Evolutionary conservation across 331 rosid species (phyloP).

Genomic region (Acacia concinna): DNA sequence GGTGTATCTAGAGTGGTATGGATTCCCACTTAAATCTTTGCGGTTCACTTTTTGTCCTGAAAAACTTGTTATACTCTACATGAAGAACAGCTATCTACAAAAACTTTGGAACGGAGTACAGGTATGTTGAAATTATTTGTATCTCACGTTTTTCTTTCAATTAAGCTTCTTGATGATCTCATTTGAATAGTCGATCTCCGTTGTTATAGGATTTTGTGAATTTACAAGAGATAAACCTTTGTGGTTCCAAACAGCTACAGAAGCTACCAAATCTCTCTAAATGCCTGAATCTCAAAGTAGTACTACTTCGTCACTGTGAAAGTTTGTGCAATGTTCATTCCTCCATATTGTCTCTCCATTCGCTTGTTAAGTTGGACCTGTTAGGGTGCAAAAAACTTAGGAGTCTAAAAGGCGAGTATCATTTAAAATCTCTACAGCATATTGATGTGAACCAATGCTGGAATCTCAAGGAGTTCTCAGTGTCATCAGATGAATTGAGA

Average conservation of each 20-base stretch:
- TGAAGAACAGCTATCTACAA: not conserved
- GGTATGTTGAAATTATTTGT: not conserved
- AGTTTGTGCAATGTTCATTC: not conserved
- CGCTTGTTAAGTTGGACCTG: not conserved
- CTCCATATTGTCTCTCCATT: not conserved
- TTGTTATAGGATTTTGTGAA: not conserved
- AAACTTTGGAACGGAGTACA: not conserved
- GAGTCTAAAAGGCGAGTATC: not conserved
- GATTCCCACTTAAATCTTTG: not conserved
- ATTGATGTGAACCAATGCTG: accelerated
- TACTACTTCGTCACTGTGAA: accelerated
- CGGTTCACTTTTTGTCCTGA: not conserved
- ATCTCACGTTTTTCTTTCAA: not conserved
- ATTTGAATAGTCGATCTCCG: not conserved
- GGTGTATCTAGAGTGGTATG: not conserved
- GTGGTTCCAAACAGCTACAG: not conserved
- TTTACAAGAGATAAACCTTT: not conserved
- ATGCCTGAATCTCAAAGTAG: not conserved
- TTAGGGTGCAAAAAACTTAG: not conserved
- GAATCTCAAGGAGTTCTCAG: not conserved
- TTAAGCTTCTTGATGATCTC: not conserved
- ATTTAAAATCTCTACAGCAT: not conserved
- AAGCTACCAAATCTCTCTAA: not conserved
- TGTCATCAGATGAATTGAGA: not conserved
- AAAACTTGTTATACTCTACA: not conserved